Percentiles rank a stretch among this genome's conserved stretches.
Evolutionary conservation across 2,329 filamentous ascomycete genomes (phyloP).

Genomic region (Colletotrichum sp.): DNA sequence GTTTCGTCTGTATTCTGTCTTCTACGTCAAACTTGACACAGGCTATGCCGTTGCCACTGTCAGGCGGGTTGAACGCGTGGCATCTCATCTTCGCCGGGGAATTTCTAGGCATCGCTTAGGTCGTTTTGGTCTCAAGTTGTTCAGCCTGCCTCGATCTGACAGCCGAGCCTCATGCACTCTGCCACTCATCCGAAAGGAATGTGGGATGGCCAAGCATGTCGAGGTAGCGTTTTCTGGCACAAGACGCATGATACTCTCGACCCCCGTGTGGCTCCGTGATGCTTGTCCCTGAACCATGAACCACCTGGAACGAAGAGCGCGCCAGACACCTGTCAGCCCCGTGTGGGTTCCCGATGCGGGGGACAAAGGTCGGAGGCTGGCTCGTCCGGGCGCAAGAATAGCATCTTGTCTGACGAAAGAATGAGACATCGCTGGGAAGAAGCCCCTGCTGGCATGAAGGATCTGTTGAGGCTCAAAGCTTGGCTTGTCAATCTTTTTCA

Average conservation of each 20-base stretch:
- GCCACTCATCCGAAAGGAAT: not conserved
- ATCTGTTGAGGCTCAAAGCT: conserved; percentile 19
- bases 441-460: not conserved
- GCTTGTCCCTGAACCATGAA: conserved; percentile 12
- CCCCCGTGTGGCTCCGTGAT: not conserved
- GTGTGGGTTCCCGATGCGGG: not conserved
- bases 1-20: conserved; percentile 14
- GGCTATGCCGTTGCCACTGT: not conserved
- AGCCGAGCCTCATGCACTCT: conserved; percentile 7
- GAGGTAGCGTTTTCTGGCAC: not conserved
- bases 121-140: conserved; percentile 2
- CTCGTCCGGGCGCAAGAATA: conserved; percentile 1
- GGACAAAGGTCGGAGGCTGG: not conserved
- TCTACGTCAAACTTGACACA: not conserved
- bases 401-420: not conserved
- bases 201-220: not conserved
- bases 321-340: conserved; percentile 4
- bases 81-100: not conserved
- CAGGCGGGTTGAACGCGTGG: not conserved
- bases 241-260: not conserved
- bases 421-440: not conserved
- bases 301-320: conserved; percentile 9
- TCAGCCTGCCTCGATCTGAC: conserved; percentile 13
- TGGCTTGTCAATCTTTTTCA: not conserved
- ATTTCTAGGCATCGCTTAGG: conserved; percentile 3